These are phyloP conservation scores for Metschnikowia rubicola DNA, from an alignment of 805 yeast species.

Conservation along the genomic window DNA sequence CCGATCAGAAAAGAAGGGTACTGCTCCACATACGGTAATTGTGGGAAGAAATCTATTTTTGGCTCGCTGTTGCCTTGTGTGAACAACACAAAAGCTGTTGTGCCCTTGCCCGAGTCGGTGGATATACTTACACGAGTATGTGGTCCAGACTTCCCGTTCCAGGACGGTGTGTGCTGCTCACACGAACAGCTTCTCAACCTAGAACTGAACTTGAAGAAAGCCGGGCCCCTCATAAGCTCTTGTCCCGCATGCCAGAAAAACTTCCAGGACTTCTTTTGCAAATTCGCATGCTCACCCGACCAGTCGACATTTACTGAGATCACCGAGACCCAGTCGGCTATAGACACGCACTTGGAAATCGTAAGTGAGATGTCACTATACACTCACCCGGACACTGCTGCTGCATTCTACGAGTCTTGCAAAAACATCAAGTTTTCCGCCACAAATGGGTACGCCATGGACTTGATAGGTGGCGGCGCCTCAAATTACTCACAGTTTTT, in stretches of 20 bases:
- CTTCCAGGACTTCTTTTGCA: slow-evolving; percentile 79
- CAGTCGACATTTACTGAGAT: slow-evolving; percentile 75
- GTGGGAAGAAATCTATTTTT: slow-evolving; percentile 79
- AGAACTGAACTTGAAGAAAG: slow-evolving; percentile 36
- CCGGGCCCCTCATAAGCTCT: slow-evolving; percentile 40
- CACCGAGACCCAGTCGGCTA: slow-evolving; percentile 47
- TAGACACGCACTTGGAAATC: slow-evolving; percentile 49
- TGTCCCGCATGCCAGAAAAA: slow-evolving; percentile 91
- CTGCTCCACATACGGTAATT: slow-evolving; percentile 57
- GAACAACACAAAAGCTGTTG: slow-evolving; percentile 45
- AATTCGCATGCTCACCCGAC: slow-evolving; percentile 84
- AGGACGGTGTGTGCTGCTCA: slow-evolving; percentile 66
- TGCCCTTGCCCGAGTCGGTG: slow-evolving; percentile 44
- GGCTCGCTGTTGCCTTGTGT: slow-evolving; percentile 83
- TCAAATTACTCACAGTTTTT: slow-evolving; percentile 64
- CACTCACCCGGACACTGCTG: slow-evolving; percentile 59
- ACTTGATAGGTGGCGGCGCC: slow-evolving; percentile 97
- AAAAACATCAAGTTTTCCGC: slow-evolving; percentile 87
- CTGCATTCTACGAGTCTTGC: slow-evolving; percentile 74
- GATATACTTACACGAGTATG: slow-evolving; percentile 56
- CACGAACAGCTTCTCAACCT: slow-evolving; percentile 55
- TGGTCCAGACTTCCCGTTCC: slow-evolving; percentile 61
- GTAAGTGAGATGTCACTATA: slow-evolving; percentile 70
- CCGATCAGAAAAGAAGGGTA: slow-evolving; percentile 29
- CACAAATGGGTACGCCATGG: slow-evolving; percentile 96